Conservation (phyloP, 768 basidiomycete genomes). For the Tylopilus vinaceipallidus region DNA sequence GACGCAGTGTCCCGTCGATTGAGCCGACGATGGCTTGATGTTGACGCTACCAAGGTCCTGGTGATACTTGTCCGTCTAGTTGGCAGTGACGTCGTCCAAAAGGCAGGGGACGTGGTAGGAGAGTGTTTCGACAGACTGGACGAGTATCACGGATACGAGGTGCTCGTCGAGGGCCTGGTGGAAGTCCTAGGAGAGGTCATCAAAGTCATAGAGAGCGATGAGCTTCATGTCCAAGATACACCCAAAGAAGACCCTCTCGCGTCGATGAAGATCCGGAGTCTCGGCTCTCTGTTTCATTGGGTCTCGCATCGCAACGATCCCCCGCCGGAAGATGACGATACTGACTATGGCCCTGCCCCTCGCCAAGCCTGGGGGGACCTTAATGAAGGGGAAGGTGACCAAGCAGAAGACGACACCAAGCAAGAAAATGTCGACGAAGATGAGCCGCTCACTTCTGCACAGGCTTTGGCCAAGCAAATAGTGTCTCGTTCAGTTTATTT, state of each 20-base stretch:
- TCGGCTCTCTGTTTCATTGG: conserved; percentile 66
- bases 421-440: conserved; percentile 36
- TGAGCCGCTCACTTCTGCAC: conserved; percentile 61
- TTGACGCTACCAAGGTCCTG: conserved; percentile 87
- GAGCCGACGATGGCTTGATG: conserved; percentile 76
- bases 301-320: conserved; percentile 45
- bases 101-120: conserved; percentile 92
- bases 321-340: conserved; percentile 37
- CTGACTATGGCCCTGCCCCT: conserved; percentile 60
- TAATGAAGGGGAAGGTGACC: conserved; percentile 25
- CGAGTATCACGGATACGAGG: conserved; percentile 90
- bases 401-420: conserved; percentile 16
- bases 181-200: conserved; percentile 87
- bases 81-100: conserved; percentile 81
- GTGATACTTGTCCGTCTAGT: conserved; percentile 83
- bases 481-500: conserved; percentile 86
- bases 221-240: conserved; percentile 27
- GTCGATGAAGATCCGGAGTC: conserved; percentile 30
- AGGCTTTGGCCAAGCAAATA: conserved; percentile 79
- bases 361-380: conserved; percentile 52
- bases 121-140: conserved; percentile 97
- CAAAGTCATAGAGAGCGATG: conserved; percentile 65
- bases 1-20: conserved; percentile 86
- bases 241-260: conserved; percentile 18
- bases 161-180: conserved; percentile 82